Conservation (phyloP, 129 eudicot genomes). For the Erigeron canadensis region DNA sequence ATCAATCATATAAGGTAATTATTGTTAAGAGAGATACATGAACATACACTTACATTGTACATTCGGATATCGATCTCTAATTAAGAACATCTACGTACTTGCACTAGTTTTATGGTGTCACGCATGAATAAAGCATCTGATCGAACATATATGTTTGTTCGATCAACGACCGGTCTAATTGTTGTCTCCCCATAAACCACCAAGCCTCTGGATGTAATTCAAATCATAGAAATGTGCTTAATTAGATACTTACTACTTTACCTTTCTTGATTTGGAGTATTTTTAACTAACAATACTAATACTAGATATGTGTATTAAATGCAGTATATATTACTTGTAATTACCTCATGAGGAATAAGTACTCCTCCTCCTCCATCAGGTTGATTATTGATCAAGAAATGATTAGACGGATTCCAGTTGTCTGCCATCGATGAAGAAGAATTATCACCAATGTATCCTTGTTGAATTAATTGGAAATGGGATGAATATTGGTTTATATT, state of each 20-base stretch:
- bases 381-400: slow-evolving; percentile 31
- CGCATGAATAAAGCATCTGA: not conserved
- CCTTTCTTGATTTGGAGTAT: too few species aligned
- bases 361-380: slow-evolving; percentile 15
- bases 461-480: slow-evolving; percentile 12
- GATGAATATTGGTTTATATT: slow-evolving; percentile 11
- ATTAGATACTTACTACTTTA: not conserved
- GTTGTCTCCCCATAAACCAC: slow-evolving; percentile 34
- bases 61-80: too few species aligned
- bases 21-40: too few species aligned
- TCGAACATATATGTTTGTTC: slow-evolving; percentile 2
- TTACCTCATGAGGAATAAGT: slow-evolving; percentile 43
- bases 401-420: slow-evolving; percentile 40
- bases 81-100: not conserved
- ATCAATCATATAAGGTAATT: too few species aligned
- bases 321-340: too few species aligned
- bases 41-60: too few species aligned
- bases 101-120: slow-evolving; percentile 17
- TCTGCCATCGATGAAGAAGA: slow-evolving; percentile 12
- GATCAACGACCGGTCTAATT: slow-evolving; percentile 10
- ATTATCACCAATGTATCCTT: slow-evolving; percentile 19
- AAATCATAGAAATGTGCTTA: slow-evolving; percentile 6
- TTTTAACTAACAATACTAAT: not conserved
- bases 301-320: not conserved
- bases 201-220: slow-evolving; percentile 39